A percentile compares a stretch with the other conserved stretches of the same genome.
phyloP scores from a whole-genome alignment of 345 rosid species.

The Noccaea bulbosa region DNA sequence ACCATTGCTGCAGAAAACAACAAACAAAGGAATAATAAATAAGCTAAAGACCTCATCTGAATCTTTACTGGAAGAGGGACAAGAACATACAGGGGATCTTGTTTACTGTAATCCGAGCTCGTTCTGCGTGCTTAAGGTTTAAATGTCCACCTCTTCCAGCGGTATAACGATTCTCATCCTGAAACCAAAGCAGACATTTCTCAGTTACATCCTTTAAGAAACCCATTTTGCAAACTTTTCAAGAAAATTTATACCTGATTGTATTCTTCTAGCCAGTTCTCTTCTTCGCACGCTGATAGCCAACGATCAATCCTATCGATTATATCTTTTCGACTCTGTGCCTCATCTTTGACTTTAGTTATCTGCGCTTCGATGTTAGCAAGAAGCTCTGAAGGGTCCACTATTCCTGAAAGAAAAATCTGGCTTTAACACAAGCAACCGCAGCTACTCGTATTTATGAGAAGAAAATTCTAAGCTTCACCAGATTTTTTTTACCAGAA shows the following conservation, averaged over 20 bases:
- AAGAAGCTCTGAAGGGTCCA: conserved; percentile 89
- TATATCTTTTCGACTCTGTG: conserved; percentile 84
- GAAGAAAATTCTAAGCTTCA: not conserved
- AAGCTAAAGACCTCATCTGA: conserved; percentile 13
- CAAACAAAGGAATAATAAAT: not conserved
- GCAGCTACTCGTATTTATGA: not conserved
- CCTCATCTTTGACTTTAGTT: conserved; percentile 72
- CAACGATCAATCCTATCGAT: conserved; percentile 90
- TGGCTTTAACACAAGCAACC: conserved; percentile 15
- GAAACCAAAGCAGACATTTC: conserved; percentile 14
- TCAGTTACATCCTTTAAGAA: conserved; percentile 3
- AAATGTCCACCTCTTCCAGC: conserved; percentile 96
- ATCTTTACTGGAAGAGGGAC: not conserved
- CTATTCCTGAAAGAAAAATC: conserved; percentile 56
- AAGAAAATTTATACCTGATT: conserved; percentile 53
- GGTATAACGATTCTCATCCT: conserved; percentile 82
- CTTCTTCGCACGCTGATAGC: conserved; percentile 93
- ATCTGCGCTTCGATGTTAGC: conserved; percentile 83
- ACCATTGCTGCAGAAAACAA: conserved; percentile 66
- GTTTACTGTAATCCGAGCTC: conserved; percentile 75
- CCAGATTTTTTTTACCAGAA: conserved; percentile 58
- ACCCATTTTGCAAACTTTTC: not conserved
- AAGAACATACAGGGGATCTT: conserved; percentile 78
- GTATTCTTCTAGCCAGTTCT: conserved; percentile 96
- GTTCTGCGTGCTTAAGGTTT: conserved; percentile 89